Evolutionary conservation across 129 eudicot genomes (phyloP).

Genomic region (Chrysanthemum seticuspe): DNA sequence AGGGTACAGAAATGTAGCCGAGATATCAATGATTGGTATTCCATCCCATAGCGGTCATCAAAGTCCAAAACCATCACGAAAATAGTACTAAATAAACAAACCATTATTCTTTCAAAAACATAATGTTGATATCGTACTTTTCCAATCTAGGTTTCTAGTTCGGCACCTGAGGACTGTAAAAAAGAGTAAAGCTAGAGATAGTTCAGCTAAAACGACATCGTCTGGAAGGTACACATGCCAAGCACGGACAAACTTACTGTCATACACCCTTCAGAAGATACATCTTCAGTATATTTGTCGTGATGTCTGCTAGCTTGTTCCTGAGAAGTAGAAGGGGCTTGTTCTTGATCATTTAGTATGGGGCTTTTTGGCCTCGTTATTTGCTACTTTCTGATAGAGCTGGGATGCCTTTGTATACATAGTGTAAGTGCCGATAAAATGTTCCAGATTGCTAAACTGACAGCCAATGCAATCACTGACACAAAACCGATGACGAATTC

Average conservation of each 20-base stretch:
- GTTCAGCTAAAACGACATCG: slow-evolving; percentile 80
- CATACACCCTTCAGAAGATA: too few species aligned
- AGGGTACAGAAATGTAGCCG: slow-evolving; percentile 85
- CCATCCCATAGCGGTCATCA: slow-evolving; percentile 97
- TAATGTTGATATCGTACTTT: neutral
- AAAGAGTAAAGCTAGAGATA: too few species aligned
- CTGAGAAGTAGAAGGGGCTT: slow-evolving; percentile 20
- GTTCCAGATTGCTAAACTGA: slow-evolving; percentile 63
- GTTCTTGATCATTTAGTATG: slow-evolving; percentile 28
- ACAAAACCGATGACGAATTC: slow-evolving; percentile 89
- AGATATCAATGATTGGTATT: slow-evolving; percentile 75
- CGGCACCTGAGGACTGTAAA: too few species aligned
- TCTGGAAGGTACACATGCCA: too few species aligned
- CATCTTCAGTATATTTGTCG: slow-evolving; percentile 26
- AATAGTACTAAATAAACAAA: neutral
- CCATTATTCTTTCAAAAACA: neutral
- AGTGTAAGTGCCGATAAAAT: slow-evolving; percentile 68
- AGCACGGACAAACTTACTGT: too few species aligned
- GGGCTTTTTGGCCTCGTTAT: slow-evolving; percentile 29
- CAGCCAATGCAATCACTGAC: slow-evolving; percentile 74
- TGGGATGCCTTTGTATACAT: slow-evolving; percentile 78
- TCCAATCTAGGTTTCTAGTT: neutral
- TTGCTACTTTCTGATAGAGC: slow-evolving; percentile 51
- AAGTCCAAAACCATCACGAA: slow-evolving; percentile 72
- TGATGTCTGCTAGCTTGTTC: slow-evolving; percentile 25